Base-by-base conservation (phyloP, 306 rosid genomes). In the Vachellia collinsii region DNA sequence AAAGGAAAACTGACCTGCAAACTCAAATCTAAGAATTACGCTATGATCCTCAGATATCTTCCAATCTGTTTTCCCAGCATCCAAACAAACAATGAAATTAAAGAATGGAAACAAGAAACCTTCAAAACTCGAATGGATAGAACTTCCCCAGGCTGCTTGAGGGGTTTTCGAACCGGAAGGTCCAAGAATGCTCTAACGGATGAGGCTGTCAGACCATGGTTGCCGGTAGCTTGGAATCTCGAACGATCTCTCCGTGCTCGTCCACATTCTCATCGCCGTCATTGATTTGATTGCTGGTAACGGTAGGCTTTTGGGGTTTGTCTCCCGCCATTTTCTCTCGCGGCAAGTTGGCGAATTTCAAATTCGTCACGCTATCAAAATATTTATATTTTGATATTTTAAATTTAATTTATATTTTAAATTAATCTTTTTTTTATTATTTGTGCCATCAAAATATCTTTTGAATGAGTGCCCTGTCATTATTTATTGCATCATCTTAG, bases 121-220 rank as follows among this genome's bases (percentile, higher is more conserved):
- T 78, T 97, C 99, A 95, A 66, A 95, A 95, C 59, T 90, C 95
- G 87, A 80, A 29, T 92, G 92, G 1, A 90, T 81, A 6, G 91
- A 83, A 70, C 81, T 87, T n/a, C 99, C 99, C 99, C 98, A 93
- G 48, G 77, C 50, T 12, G 73, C 81, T 64, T 88, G 91, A 5
- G 23, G 90, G 91, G 62, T 69, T 93, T 74, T 93, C 97, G 79
- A 95, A 95, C 99, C 98, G 90, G 86, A 95, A 95, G 44, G 99
- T 95, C 98, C 98, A 95, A 1, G 97, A 88, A 75, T 91, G 80
- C 90, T 95, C 99, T 16, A 93, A 88, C 10, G 90, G 90, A 81
- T 91, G 99, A 14, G 87, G 78, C 82, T 85, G 87, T 7, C 67
- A 85, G 22, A 72, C 81, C 16, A 76, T 34, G 19, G 84, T 71